These are phyloP conservation scores for Lepidopterella palustris DNA, from an alignment of 495 filamentous ascomycete species.

Conservation along the genomic window DNA sequence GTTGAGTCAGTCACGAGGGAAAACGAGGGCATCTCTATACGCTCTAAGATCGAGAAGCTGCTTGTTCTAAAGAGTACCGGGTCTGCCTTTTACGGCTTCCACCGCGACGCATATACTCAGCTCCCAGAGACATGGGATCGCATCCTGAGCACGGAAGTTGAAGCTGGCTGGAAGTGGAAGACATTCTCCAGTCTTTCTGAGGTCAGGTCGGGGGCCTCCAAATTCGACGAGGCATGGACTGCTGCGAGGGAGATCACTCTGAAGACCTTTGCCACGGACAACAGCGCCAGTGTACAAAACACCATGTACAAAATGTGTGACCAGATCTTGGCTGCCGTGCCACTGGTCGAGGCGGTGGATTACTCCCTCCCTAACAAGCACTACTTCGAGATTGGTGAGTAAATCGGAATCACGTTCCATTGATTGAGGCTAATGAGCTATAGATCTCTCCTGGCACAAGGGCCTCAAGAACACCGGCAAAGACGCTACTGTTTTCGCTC, in stretches of 20 bases:
- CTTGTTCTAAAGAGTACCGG: slow-evolving; percentile 96
- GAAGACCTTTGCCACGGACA: slow-evolving; percentile 85
- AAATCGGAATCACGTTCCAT: slow-evolving; percentile 4
- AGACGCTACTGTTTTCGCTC: slow-evolving; percentile 92
- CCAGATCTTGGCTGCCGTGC: slow-evolving; percentile 70
- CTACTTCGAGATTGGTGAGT: slow-evolving; percentile 94
- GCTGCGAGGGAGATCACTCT: slow-evolving; percentile 73
- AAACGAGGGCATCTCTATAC: slow-evolving; percentile 41
- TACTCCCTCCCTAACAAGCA: slow-evolving; percentile 96
- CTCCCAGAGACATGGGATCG: slow-evolving; percentile 88
- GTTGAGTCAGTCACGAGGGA: slow-evolving; percentile 51
- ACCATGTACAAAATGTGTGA: slow-evolving; percentile 99
- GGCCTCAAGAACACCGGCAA: slow-evolving; percentile 94
- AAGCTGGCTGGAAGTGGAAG: slow-evolving; percentile 79
- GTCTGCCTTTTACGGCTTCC: slow-evolving; percentile 90
- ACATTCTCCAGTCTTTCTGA: slow-evolving; percentile 58
- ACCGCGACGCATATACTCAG: slow-evolving; percentile 87
- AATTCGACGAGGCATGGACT: slow-evolving; percentile 74
- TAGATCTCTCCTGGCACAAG: slow-evolving; percentile 95
- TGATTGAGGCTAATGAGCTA: slow-evolving; percentile 24
- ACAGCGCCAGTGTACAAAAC: slow-evolving; percentile 86
- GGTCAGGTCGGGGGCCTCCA: slow-evolving; percentile 54
- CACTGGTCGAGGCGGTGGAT: slow-evolving; percentile 63
- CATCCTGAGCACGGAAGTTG: slow-evolving; percentile 88
- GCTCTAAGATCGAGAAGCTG: slow-evolving; percentile 62